Evolutionary conservation across 495 filamentous ascomycete species (phyloP), one percentile per base, ranked within the genome.

Genomic region (Aspergillus haitiensis): DNA sequence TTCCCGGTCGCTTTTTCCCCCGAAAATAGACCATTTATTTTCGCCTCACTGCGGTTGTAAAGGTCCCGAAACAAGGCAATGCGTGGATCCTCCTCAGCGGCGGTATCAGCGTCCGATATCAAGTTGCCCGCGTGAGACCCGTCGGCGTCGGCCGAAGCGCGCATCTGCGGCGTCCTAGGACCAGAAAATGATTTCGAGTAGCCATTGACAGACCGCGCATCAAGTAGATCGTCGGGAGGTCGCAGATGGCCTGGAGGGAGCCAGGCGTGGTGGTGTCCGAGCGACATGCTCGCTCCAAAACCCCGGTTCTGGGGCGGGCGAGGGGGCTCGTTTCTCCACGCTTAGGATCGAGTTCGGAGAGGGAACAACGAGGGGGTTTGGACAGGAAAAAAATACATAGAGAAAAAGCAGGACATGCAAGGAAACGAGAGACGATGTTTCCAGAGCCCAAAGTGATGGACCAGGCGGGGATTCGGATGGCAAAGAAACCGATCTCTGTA

Each of bases 61-160:
- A 86, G 66, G 11, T 84, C 80, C 60, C 80, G 82, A 64, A 90
- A 89, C 61, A 81, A 67, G 44, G 81, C 80, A 60, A 84, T 74
- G 69, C 81, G 79, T 56, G 84, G 81, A 70, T 91, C 87, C 58
- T 91, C 88, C 56, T 89, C 87, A 61, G 66, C 71, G 55, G 72
- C 72, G 53, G 74, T 71, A 70, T 83, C 81, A 52, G 72, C 75
- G 56, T 82, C 78, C 70, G 71, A 78, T 72, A 70, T 78, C 72
- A 71, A 68, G 74, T 71, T 77, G 57, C 71, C 74, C 56, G 75
- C 72, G 64, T 75, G 75, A 62, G 70, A 69, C 21, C 74, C 77
- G 60, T 82, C 79, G 61, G 75, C 72, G 58, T 77, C 78, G 70
- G 75, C 70, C 53, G 78, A 79, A 40, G 73, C 75, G 73, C 76